Base-by-base conservation (phyloP, 1,284 basidiomycete species). In the Fomitopsis betulina region DNA sequence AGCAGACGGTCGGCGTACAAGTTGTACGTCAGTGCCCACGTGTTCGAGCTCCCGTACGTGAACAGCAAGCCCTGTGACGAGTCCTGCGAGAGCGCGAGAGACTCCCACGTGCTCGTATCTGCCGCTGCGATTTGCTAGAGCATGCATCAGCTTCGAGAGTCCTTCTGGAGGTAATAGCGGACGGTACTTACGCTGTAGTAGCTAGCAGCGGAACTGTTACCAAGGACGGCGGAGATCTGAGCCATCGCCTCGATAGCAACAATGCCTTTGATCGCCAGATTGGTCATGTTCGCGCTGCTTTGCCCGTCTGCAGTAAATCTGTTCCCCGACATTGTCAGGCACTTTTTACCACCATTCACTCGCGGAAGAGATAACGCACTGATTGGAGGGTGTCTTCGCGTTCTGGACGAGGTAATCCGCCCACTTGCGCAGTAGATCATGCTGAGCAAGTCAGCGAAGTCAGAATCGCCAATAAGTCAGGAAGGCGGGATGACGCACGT, bases 251-350 rank as follows among this genome's bases (percentile, higher is more conserved):
- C 80, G 65, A 90, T 87, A 25, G 85, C 87, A 50, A 86, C 73
- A 59, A 89, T 87, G 5, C 87, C 67, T 47, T 91, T 90, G 73
- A 90, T 84, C 0, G 87, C 87, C 21, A 89, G 77, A 64, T 91
- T 89, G 13, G 87, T 89, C 70, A 89, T 85, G 66, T 91, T 90
- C 27, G 83, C 81, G 4, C 19, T 58, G 25, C 17, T 33, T 42
- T 63, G 54, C 6, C 85, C 72, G 15, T 80, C 73, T 1, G 85
- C 86, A 30, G 84, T 80, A 65, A 82, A 82, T 69, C 86, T 84
- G 65, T 85, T 83, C 86, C 67, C 80, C 9, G 47, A 3, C 12
- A 33, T 42, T 10, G 39, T 50, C 17, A 50, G 40, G 23, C 17
- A n/a, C 32, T 39, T 32, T 5, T 27, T 6, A 33, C 10, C 23